A percentile compares a stretch with the other conserved stretches of the same genome.
phyloP scores from a whole-genome alignment of 2,329 filamentous ascomycete species.

The Escovopsis sp. region DNA sequence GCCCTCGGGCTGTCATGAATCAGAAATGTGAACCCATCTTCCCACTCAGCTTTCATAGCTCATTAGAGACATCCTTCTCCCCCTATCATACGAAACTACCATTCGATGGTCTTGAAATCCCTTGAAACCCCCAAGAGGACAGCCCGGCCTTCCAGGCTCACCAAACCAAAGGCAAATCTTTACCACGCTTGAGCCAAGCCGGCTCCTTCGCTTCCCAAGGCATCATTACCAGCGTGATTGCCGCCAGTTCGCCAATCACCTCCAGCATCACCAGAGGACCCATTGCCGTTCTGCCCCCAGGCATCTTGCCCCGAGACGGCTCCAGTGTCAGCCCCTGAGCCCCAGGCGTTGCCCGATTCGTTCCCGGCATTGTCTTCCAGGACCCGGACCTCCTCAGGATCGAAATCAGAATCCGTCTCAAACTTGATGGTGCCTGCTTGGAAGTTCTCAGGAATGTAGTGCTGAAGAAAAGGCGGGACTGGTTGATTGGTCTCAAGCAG shows the following conservation, averaged over 20 bases:
- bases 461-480: constrained; percentile 68
- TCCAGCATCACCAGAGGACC: not conserved
- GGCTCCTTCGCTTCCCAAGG: constrained; percentile 4
- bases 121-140: too few relatives aligned
- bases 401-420: constrained; percentile 40
- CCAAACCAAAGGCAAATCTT: not conserved
- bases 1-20: too few relatives aligned
- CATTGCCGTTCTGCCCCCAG: constrained; percentile 5
- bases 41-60: too few relatives aligned
- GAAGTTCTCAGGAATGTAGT: constrained; percentile 43
- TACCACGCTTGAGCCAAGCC: not conserved
- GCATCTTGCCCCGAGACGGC: constrained; percentile 1
- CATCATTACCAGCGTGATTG: not conserved
- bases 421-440: constrained; percentile 34
- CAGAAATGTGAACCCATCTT: too few relatives aligned
- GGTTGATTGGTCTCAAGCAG: constrained; percentile 66
- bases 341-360: constrained; percentile 4
- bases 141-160: too few relatives aligned
- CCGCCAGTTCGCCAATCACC: constrained; percentile 1
- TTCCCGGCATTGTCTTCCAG: not conserved
- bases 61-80: too few relatives aligned
- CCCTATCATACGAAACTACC: too few relatives aligned
- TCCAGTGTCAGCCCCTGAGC: constrained; percentile 2
- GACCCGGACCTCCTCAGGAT: constrained; percentile 17
- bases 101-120: too few relatives aligned